These are phyloP conservation scores for Neurospora tetraspora DNA, from an alignment of 495 filamentous ascomycete species.

Conservation along the genomic window DNA sequence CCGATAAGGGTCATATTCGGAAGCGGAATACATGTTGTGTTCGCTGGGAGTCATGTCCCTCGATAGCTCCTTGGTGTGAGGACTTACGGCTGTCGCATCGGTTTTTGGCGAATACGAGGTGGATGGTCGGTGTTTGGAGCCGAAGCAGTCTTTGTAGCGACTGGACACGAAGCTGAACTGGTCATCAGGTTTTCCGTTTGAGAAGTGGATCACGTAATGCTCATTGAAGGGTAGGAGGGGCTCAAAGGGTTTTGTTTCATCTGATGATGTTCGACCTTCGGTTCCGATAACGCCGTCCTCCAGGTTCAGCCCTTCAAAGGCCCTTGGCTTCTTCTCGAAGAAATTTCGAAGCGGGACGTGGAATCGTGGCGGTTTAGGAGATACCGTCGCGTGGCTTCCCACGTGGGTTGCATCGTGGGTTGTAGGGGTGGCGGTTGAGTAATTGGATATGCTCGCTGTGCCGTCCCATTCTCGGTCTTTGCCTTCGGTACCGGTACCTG, in stretches of 20 bases:
- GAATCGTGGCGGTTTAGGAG: not conserved
- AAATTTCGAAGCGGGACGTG: not conserved
- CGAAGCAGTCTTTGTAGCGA: not conserved
- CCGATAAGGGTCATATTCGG: not conserved
- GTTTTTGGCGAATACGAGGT: not conserved
- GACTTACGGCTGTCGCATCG: not conserved
- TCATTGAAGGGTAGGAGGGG: conserved; percentile 32
- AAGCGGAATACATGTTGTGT: not conserved
- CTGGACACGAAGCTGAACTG: conserved; percentile 21
- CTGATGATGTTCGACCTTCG: not conserved
- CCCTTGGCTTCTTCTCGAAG: not conserved
- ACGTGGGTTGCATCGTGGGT: not conserved
- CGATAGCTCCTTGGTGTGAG: not conserved
- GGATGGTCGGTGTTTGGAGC: not conserved
- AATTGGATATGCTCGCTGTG: not conserved
- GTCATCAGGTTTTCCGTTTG: conserved; percentile 14
- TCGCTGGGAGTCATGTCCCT: not conserved
- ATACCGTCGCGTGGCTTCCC: not conserved
- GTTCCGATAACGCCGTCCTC: not conserved
- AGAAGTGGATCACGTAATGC: conserved; percentile 33
- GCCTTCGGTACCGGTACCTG: not conserved
- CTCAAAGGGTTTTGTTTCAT: conserved; percentile 10
- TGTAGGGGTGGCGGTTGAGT: not conserved
- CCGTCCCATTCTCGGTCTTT: not conserved
- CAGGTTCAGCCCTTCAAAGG: not conserved